These are phyloP conservation scores for Xerocomellus amylosporus DNA, from an alignment of 768 basidiomycete species.

Conservation along the genomic window DNA sequence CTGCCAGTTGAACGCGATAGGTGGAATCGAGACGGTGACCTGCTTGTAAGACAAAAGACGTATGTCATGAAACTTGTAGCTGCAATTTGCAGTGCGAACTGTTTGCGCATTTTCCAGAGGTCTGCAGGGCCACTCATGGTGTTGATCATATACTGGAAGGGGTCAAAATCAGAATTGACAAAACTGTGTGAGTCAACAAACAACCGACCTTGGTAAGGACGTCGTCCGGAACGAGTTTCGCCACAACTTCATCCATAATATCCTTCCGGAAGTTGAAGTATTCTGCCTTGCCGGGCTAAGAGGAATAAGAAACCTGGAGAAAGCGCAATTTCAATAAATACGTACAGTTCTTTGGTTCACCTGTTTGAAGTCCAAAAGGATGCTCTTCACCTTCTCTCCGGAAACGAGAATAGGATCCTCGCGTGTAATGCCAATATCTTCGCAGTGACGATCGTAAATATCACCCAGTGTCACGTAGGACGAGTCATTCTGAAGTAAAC, in stretches of 20 bases:
- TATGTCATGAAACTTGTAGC: slow-evolving; percentile 91
- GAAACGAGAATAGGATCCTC: slow-evolving; percentile 88
- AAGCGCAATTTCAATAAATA: background rate
- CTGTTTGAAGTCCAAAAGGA: slow-evolving; percentile 58
- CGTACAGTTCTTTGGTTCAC: slow-evolving; percentile 41
- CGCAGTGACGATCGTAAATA: slow-evolving; percentile 89
- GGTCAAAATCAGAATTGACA: background rate
- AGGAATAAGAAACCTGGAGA: background rate
- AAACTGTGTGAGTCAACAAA: background rate
- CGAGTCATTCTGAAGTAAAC: slow-evolving; percentile 86
- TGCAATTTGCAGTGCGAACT: slow-evolving; percentile 89
- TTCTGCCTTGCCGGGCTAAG: slow-evolving; percentile 59
- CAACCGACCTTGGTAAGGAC: slow-evolving; percentile 70
- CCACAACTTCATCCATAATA: slow-evolving; percentile 79
- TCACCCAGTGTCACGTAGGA: slow-evolving; percentile 91
- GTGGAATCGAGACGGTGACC: slow-evolving; percentile 82
- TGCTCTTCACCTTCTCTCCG: slow-evolving; percentile 78
- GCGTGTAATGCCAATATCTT: slow-evolving; percentile 65
- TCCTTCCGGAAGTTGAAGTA: slow-evolving; percentile 76
- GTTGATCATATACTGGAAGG: slow-evolving; percentile 78
- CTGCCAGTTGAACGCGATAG: slow-evolving; percentile 86
- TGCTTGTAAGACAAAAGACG: slow-evolving; percentile 77
- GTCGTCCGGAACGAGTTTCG: slow-evolving; percentile 88
- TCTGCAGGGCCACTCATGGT: slow-evolving; percentile 82
- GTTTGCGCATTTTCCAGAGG: slow-evolving; percentile 96